Evolutionary conservation across 2,329 filamentous ascomycete genomes (phyloP).

Genomic region (Fusarium sacchari): DNA sequence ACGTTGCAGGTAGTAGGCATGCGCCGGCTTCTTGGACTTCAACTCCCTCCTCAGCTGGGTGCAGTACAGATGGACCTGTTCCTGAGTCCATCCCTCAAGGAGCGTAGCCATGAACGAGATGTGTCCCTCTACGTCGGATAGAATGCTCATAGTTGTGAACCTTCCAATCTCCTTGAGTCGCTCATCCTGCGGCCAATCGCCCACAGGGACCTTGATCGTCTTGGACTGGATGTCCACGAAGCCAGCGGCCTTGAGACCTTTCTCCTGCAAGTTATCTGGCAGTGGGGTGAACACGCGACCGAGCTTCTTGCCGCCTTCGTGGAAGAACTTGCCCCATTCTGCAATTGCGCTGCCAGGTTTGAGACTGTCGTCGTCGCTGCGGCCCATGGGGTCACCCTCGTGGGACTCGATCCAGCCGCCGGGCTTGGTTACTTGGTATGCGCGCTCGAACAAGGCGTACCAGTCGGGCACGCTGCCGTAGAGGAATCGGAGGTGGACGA

Average conservation of each 20-base stretch:
- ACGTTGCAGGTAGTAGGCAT: constrained; percentile 45
- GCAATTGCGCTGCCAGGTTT: constrained; percentile 40
- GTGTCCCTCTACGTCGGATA: constrained; percentile 50
- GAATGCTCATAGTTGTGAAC: constrained; percentile 46
- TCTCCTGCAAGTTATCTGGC: constrained; percentile 21
- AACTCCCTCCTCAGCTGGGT: constrained; percentile 47
- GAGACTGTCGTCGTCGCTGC: constrained; percentile 47
- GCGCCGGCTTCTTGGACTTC: constrained; percentile 35
- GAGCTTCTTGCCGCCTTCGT: constrained; percentile 43
- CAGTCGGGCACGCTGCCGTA: constrained; percentile 67
- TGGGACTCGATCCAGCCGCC: constrained; percentile 58
- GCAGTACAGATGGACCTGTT: constrained; percentile 48
- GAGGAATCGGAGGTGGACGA: constrained; percentile 68
- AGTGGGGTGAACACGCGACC: constrained; percentile 44
- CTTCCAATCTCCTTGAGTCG: constrained; percentile 32
- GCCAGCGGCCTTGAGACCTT: constrained; percentile 27
- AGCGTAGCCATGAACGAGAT: constrained; percentile 47
- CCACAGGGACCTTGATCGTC: constrained; percentile 36
- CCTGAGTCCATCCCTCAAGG: constrained; percentile 49
- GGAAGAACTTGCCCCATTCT: constrained; percentile 44
- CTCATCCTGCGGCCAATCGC: constrained; percentile 33
- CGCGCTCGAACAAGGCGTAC: constrained; percentile 60
- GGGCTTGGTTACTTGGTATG: constrained; percentile 63
- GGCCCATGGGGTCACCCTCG: constrained; percentile 41
- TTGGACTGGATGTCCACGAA: constrained; percentile 36